These are phyloP conservation scores for Hypoxylon sp. DNA, from an alignment of 2,329 filamentous ascomycete species.

Conservation along the genomic window DNA sequence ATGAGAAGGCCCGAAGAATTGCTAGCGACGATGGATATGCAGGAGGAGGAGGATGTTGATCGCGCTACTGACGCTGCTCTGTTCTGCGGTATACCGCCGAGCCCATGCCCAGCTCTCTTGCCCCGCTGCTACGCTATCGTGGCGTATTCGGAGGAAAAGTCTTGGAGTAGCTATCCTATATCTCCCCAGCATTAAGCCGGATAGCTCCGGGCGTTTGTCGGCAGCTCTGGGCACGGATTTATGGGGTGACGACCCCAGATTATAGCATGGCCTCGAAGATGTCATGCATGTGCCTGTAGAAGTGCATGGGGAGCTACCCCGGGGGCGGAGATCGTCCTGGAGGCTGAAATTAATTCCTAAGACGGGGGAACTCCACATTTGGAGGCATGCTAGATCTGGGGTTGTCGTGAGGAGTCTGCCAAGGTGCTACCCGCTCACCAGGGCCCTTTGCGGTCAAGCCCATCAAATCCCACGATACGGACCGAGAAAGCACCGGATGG, in stretches of 20 bases:
- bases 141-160: slow-evolving; percentile 10
- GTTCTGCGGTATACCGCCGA: slow-evolving; percentile 27
- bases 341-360: slow-evolving; percentile 13
- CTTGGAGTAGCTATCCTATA: slow-evolving; percentile 11
- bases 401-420: slow-evolving; percentile 10
- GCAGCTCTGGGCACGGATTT: slow-evolving; percentile 17
- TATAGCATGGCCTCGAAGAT: slow-evolving; percentile 18
- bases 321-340: slow-evolving; percentile 14
- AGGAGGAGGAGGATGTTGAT: slow-evolving; percentile 8
- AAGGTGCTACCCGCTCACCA: slow-evolving; percentile 13
- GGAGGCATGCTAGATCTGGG: slow-evolving; percentile 20
- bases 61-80: slow-evolving; percentile 7
- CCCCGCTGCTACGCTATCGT: slow-evolving; percentile 16
- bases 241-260: slow-evolving; percentile 25
- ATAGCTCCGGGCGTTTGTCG: slow-evolving; percentile 34
- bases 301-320: slow-evolving; percentile 13
- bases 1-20: slow-evolving; percentile 29
- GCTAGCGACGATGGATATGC: slow-evolving; percentile 14
- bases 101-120: slow-evolving; percentile 12
- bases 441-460: slow-evolving; percentile 3
- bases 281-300: slow-evolving; percentile 20
- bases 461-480: slow-evolving; percentile 2
- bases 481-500: slow-evolving; percentile 35
- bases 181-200: slow-evolving; percentile 22
- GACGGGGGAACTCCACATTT: slow-evolving; percentile 24